Base-by-base conservation (phyloP, 139 green algal genomes). In the Penium margaritaceum region DNA sequence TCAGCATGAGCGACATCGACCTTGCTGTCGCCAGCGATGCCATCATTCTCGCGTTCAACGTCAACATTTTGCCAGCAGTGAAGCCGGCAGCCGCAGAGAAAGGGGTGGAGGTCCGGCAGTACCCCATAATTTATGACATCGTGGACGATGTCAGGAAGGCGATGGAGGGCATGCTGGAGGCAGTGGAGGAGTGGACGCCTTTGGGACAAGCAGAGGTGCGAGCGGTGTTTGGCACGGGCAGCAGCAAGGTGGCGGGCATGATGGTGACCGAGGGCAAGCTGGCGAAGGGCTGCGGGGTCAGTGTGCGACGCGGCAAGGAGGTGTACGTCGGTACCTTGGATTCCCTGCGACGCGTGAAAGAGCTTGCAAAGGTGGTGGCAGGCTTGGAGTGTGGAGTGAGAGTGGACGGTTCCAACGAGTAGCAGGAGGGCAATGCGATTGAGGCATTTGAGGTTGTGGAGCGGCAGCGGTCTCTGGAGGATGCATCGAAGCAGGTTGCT, bases 121-220 rank as follows among this genome's bases (percentile, higher is more conserved):
- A 91, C 84, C 73, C 82, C 55, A 87, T 97, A 74, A 98, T 97
- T 79, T 98, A 97, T 79, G 84, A 91, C 67, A 80, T 97, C 7
- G 84, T 98, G 17, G 91, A 98, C 74, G 89, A 96, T 68, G 84
- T 97, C 27, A 89, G 91, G 38, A 88, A 84, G 3, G 85, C 84
- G n/a, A 98, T 98, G 93, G 91, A 97, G 85, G 92, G 91, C 61
- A 87, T 88, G 72, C 84, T 98, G 41, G 83, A 72, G 51, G 53
- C 82, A n/a, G 75, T 91, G 55, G 85, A 92, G 80, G 90, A 95
- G 86, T 58, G 83, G 9, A 78, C 88, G 67, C 17, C 43, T 14
- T 14, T 93, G 14, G 89, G 90, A 24, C 64, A 64, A 34, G 90
- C 90, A 19, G 84, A 87, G 61, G 76, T 89, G 21, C 90, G 91